Percentiles rank a stretch among this genome's conserved stretches.
These are phyloP conservation scores for Parastagonospora avenae DNA, from an alignment of 2,329 filamentous ascomycete genomes.

Conservation along the genomic window DNA sequence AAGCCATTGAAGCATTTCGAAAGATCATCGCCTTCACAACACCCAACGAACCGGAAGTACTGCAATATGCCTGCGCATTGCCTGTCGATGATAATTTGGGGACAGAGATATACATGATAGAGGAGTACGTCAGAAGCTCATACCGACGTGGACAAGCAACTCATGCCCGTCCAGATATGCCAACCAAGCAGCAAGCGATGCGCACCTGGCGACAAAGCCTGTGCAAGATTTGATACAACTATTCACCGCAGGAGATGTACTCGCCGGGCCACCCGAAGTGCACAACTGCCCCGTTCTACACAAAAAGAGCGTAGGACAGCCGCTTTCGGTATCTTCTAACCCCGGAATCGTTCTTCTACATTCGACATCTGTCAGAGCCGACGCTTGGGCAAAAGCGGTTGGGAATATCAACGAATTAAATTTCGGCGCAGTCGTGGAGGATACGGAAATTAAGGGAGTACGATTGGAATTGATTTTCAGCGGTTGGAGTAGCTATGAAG, in stretches of 20 bases:
- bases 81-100: constrained; percentile 17
- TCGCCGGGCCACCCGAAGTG: constrained; percentile 26
- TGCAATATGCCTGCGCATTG: constrained; percentile 29
- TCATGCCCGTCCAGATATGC: constrained; percentile 18
- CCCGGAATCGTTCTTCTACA: constrained; percentile 25
- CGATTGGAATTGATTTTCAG: constrained; percentile 13
- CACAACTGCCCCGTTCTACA: constrained; percentile 13
- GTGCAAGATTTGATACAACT: constrained; percentile 30
- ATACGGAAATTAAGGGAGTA: constrained; percentile 14
- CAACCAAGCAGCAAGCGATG: constrained; percentile 23
- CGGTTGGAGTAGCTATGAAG: constrained; percentile 8
- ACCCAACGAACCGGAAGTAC: constrained; percentile 26
- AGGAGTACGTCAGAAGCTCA: constrained; percentile 16
- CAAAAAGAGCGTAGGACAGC: constrained; percentile 5
- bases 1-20: constrained; percentile 24
- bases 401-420: constrained; percentile 10
- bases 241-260: constrained; percentile 24
- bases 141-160: not conserved
- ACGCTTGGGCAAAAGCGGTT: not conserved
- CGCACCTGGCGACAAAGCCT: constrained; percentile 24
- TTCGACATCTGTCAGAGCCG: constrained; percentile 4
- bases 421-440: constrained; percentile 12
- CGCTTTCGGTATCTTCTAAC: constrained; percentile 2
- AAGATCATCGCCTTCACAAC: constrained; percentile 29
- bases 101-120: constrained; percentile 34